Base-by-base conservation (phyloP, 257 asterid species). In the Solanum medicagineum region DNA sequence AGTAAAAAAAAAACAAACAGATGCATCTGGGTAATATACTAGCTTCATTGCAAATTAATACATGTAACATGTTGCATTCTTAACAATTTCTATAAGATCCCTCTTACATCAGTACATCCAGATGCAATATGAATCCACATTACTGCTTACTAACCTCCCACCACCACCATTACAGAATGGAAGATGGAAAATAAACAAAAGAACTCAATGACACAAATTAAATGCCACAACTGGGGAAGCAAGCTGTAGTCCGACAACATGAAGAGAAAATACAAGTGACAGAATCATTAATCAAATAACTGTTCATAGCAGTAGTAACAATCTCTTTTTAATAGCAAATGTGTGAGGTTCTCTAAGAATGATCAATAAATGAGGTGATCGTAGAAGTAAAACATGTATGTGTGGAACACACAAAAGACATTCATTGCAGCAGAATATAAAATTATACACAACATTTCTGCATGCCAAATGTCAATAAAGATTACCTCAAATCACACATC, bases 401-500 rank as follows among this genome's bases (percentile, higher is more conserved):
- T 77, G 82, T 15, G 60, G 16, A 77, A 77, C 57, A 26, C 63
- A 51, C 62, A 51, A 8, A 75, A 77, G 45, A 15, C 16, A 24
- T 51, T 29, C 62, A 75, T 77, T 51, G 82, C 45, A 51, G 82
- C 47, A 77, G 45, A 24, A 51, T 77, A 15, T 26, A 77, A 77
- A 77, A 17, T 49, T 24, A 77, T 49, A 73, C 4, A 22, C 12
- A 22, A 71, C 55, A 24, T 51, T 51, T 77, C 24, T 26, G 45
- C 20, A 24, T 32, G 26, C 83, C 82, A 26, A 51, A 77, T 29
- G 47, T 16, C 53, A 9, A 19, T 26, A 40, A 51, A 45, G 69
- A 47, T 89, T 92, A 95, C 96, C 90, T 87, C 74, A 85, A 85
- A 85, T 93, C 89, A 94, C 89, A 89, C 65, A 71, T 92, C 98